These are phyloP conservation scores for Zygoascus bituminiphila DNA, from an alignment of 805 yeast species.

Conservation along the genomic window DNA sequence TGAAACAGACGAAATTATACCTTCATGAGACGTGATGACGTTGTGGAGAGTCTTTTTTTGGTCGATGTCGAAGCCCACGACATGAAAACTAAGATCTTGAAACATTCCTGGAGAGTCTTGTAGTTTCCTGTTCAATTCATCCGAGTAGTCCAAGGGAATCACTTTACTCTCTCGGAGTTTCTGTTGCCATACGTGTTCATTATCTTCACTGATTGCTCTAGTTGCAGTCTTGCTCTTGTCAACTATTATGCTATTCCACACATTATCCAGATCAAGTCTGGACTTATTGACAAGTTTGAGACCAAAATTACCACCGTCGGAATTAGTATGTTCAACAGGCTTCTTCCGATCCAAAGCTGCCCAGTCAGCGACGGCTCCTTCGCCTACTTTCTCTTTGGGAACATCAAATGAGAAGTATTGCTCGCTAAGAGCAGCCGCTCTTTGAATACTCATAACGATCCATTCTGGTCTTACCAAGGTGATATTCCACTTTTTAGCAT, in stretches of 20 bases:
- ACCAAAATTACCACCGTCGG: neutral
- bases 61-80: slow-evolving; percentile 35
- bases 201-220: neutral
- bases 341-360: neutral
- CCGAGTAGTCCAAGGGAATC: neutral
- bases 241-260: slow-evolving; percentile 12
- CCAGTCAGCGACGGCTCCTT: slow-evolving; percentile 22
- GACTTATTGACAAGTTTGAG: neutral
- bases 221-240: slow-evolving; percentile 2
- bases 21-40: slow-evolving; percentile 42
- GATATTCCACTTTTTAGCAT: slow-evolving; percentile 34
- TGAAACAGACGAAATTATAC: slow-evolving; percentile 23
- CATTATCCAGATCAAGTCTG: neutral
- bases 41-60: slow-evolving; percentile 34
- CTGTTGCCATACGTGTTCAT: slow-evolving; percentile 5
- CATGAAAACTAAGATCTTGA: slow-evolving; percentile 34
- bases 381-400: slow-evolving; percentile 28
- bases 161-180: neutral
- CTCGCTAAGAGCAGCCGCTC: slow-evolving; percentile 35
- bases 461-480: slow-evolving; percentile 38
- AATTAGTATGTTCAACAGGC: neutral
- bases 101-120: slow-evolving; percentile 30
- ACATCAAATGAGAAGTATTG: slow-evolving; percentile 28
- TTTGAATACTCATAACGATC: slow-evolving; percentile 34
- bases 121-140: neutral